Evolutionary conservation across 2,329 filamentous ascomycete genomes (phyloP).

Genomic region (Paracorniculantispora psalliotae): DNA sequence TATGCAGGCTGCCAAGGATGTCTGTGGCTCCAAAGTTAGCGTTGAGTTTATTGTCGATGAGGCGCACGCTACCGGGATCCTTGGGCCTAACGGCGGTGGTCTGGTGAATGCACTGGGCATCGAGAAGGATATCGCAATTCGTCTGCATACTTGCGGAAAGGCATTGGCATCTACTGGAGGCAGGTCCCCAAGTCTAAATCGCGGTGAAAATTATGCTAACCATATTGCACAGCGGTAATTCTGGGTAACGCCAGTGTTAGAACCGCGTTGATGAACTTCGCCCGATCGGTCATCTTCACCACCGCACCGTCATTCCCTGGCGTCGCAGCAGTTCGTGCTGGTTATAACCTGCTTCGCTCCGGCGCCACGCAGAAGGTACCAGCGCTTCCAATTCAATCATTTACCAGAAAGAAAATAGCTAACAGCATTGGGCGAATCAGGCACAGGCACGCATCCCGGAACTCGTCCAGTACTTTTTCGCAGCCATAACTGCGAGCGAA

Average conservation of each 20-base stretch:
- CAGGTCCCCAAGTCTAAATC: slow-evolving; percentile 4
- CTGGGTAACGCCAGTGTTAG: slow-evolving; percentile 19
- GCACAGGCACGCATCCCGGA: background rate
- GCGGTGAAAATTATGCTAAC: background rate
- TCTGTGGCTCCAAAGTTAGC: slow-evolving; percentile 26
- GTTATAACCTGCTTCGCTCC: slow-evolving; percentile 16
- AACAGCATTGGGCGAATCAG: background rate
- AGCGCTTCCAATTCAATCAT: background rate
- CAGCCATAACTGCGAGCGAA: background rate
- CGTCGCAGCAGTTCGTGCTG: slow-evolving; percentile 19
- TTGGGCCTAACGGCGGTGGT: slow-evolving; percentile 42
- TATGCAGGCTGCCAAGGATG: slow-evolving; percentile 26
- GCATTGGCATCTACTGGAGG: slow-evolving; percentile 37
- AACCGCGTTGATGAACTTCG: slow-evolving; percentile 18
- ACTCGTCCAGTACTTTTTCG: background rate
- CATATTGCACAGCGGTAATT: slow-evolving; percentile 16
- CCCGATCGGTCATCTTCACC: slow-evolving; percentile 19
- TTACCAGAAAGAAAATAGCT: background rate
- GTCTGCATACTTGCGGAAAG: slow-evolving; percentile 48
- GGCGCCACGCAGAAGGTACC: slow-evolving; percentile 1
- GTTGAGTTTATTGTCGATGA: slow-evolving; percentile 50
- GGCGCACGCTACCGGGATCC: slow-evolving; percentile 46
- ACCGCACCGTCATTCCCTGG: slow-evolving; percentile 18
- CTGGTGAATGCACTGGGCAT: slow-evolving; percentile 44
- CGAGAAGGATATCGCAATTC: slow-evolving; percentile 41